These are phyloP conservation scores for Cucumis melo DNA, from an alignment of 306 rosid species.

Conservation along the genomic window DNA sequence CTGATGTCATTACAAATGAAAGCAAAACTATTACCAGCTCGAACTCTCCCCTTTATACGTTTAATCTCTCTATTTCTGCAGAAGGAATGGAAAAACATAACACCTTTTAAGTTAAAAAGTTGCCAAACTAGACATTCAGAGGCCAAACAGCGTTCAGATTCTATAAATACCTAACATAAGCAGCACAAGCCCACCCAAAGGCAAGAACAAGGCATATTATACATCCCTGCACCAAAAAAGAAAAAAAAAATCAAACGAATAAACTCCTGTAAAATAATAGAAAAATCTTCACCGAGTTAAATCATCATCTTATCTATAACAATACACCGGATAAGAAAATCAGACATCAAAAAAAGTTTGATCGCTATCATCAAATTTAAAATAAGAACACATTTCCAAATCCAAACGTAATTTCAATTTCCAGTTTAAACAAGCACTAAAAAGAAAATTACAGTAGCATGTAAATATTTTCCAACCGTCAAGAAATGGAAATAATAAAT, in stretches of 20 bases:
- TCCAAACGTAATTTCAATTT: not conserved
- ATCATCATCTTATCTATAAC: no score
- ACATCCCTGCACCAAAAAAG: constrained; percentile 51
- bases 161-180: constrained; percentile 59
- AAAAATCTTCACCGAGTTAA: not conserved
- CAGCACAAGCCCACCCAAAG: constrained; percentile 75
- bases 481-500: not conserved
- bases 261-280: not conserved
- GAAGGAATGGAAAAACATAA: not conserved
- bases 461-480: not conserved
- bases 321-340: not conserved
- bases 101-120: not conserved
- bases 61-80: constrained; percentile 72
- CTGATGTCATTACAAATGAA: constrained; percentile 65
- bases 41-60: constrained; percentile 39
- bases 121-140: not conserved
- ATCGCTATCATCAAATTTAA: not conserved
- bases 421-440: not conserved
- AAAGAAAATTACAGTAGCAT: not conserved
- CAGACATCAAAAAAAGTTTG: not conserved
- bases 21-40: constrained; percentile 55
- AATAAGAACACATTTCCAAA: not conserved
- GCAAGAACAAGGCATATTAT: constrained; percentile 55
- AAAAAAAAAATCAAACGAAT: not conserved
- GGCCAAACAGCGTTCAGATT: not conserved